Evolutionary conservation across 73 alveolate species (phyloP), one percentile per base, ranked within the genome.

Genomic region (Blepharisma japonicum): DNA sequence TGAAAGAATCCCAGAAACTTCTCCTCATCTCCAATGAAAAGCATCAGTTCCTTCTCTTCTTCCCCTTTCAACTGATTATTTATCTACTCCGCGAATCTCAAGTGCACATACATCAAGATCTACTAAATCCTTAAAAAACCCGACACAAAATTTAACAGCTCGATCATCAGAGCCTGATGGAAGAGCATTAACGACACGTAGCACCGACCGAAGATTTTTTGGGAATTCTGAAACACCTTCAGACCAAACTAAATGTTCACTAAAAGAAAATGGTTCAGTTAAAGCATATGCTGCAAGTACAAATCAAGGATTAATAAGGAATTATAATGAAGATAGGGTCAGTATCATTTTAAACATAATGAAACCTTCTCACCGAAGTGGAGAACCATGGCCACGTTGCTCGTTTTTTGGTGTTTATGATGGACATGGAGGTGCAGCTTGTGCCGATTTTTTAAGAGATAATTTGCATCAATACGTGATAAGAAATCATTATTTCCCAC

Each of bases 351-450:
- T 94, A 23, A 94, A 94, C 77, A 90, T 94, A 39, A 79, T 78
- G 48, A 94, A 88, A 77, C 97, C 97, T 39, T 55, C 82, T 6
- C 71, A 77, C 55, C 79, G 93, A 32, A 83, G 68, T 77, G 89
- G 82, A n/a, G 95, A 88, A 78, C 72, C 81, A 45, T 96, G 99
- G 98, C 99, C 99, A 5, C 79, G 92, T 66, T 92, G 98, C 78
- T 92, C 98, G 14, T 94, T 90, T 86, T 96, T 96, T 83, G 98
- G 98, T 2, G 90, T 96, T 47, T 96, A 92, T 85, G 99, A 96
- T 96, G 99, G 99, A 6, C 99, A 96, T 94, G 99, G 99, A 32
- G 99, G 99, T 56, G 87, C 94, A 61, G 94, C 97, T 38, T 96
- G 99, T 81, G 98, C 99, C 42, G 99, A 96, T 77, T 96, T 90